phyloP scores from a whole-genome alignment of 2,329 filamentous ascomycete genomes.

The Cryphonectria japonica region DNA sequence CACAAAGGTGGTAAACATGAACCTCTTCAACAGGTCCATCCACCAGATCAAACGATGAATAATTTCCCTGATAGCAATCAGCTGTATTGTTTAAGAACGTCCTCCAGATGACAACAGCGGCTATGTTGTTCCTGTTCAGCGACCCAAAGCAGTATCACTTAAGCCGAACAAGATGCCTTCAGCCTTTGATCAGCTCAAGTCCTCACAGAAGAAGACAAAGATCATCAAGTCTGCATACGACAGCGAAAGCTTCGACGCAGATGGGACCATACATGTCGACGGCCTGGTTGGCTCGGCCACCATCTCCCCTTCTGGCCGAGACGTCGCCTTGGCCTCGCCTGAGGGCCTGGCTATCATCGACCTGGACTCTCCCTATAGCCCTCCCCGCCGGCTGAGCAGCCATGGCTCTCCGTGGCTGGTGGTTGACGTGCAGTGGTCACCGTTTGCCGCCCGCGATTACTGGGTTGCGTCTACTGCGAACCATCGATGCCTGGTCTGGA shows the following conservation, averaged over 20 bases:
- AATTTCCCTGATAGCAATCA: background rate
- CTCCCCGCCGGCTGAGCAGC: constrained; percentile 77
- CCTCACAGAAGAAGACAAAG: constrained; percentile 59
- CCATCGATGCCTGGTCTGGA: constrained; percentile 93
- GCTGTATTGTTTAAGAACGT: background rate
- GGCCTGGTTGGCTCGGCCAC: constrained; percentile 85
- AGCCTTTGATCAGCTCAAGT: constrained; percentile 48
- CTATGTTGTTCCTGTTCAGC: constrained; percentile 1
- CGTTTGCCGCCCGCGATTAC: constrained; percentile 84
- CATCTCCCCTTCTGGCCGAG: constrained; percentile 88
- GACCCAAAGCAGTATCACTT: background rate
- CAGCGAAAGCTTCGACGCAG: constrained; percentile 84
- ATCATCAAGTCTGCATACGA: constrained; percentile 73
- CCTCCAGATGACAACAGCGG: background rate
- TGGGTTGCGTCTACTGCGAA: constrained; percentile 96
- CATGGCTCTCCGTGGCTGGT: constrained; percentile 93
- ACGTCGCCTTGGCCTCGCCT: constrained; percentile 88
- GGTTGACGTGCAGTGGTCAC: constrained; percentile 95
- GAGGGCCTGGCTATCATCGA: constrained; percentile 91
- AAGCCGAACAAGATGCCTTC: constrained; percentile 49
- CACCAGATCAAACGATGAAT: background rate
- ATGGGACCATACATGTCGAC: constrained; percentile 83
- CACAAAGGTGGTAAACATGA: background rate
- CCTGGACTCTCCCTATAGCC: constrained; percentile 84
- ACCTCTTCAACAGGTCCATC: background rate